phyloP scores from a whole-genome alignment of 164 flowering plant genomes.

The Buxus sempervirens region DNA sequence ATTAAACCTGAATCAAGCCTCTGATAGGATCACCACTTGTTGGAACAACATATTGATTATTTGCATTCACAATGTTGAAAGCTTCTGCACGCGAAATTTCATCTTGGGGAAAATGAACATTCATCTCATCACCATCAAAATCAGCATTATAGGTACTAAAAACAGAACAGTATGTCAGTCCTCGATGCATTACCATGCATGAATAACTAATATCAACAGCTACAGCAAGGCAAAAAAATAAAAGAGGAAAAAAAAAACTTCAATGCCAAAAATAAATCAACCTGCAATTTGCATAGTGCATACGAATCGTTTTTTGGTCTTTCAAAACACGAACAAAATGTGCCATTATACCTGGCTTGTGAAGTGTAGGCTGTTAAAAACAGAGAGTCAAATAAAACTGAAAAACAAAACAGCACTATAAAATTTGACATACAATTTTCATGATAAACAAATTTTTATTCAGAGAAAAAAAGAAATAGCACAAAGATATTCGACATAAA shows the following conservation, averaged over 20 bases:
- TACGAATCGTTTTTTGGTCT: constrained; percentile 91
- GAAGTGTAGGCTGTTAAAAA: constrained; percentile 87
- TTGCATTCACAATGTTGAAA: constrained; percentile 86
- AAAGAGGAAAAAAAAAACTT: not conserved
- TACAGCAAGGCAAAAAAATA: not conserved
- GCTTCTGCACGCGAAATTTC: constrained; percentile 98
- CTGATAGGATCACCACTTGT: constrained; percentile 88
- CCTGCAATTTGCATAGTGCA: constrained; percentile 99
- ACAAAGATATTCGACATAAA: too few species aligned
- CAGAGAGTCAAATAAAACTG: not conserved
- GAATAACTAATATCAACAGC: not conserved
- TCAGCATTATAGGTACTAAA: constrained; percentile 95
- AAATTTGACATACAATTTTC: too few species aligned
- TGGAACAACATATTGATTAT: constrained; percentile 89
- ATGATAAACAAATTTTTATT: too few species aligned
- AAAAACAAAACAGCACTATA: not conserved
- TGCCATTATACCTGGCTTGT: constrained; percentile 98
- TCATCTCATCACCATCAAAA: constrained; percentile 99
- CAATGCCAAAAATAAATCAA: constrained; percentile 15
- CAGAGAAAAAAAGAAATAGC: too few species aligned
- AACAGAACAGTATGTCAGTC: not conserved
- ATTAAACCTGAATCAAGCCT: constrained; percentile 85
- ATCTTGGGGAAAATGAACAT: constrained; percentile 99
- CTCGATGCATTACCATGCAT: not conserved
- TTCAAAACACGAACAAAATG: constrained; percentile 87